phyloP scores from a whole-genome alignment of 345 rosid species.

The Raphanus raphanistrum region DNA sequence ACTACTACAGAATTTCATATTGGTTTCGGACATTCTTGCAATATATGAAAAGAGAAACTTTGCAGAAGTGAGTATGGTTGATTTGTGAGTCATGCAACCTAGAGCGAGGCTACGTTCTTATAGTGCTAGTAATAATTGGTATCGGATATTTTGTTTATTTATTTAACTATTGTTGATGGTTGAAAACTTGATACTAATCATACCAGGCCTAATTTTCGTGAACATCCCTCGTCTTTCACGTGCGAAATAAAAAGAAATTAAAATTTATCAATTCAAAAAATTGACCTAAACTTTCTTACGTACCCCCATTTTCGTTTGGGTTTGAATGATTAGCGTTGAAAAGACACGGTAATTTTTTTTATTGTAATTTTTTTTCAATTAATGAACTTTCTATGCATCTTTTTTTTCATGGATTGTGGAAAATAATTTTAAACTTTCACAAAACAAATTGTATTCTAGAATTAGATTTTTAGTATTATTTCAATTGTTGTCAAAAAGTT shows the following conservation, averaged over 20 bases:
- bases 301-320: not conserved
- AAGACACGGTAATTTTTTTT: not conserved
- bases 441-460: not conserved
- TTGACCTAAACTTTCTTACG: not conserved
- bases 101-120: slow-evolving; percentile 25
- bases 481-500: not conserved
- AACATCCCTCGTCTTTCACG: not conserved
- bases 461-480: not conserved
- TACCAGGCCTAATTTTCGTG: not conserved
- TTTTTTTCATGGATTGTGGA: not conserved
- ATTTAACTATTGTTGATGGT: not conserved
- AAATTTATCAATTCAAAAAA: not conserved
- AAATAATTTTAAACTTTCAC: not conserved
- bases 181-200: not conserved
- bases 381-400: not conserved
- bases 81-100: slow-evolving; percentile 22
- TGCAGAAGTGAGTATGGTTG: slow-evolving; percentile 16
- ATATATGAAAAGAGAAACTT: not conserved
- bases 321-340: not conserved
- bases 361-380: not conserved
- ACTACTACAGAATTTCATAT: slow-evolving; percentile 26
- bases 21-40: slow-evolving; percentile 21
- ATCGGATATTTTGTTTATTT: not conserved
- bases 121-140: slow-evolving; percentile 26
- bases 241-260: not conserved